phyloP scores from a whole-genome alignment of 1,284 basidiomycete genomes.

The Apiotrichum akiyoshidainum region DNA sequence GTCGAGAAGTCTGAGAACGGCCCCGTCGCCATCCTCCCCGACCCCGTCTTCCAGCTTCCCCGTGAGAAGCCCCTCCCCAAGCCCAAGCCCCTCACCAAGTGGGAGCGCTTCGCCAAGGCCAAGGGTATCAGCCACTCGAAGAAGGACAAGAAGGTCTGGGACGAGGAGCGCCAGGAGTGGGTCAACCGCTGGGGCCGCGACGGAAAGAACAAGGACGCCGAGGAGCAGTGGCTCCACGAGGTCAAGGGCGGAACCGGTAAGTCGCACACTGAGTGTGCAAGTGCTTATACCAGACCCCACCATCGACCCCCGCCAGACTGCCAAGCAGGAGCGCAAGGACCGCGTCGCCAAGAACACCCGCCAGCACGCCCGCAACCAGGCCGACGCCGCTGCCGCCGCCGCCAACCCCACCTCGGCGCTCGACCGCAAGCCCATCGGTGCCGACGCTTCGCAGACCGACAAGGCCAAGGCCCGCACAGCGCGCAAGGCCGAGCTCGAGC shows the following conservation, averaged over 20 bases:
- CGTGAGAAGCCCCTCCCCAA: conserved; percentile 90
- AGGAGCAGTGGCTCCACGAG: conserved; percentile 90
- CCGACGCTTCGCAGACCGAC: conserved; percentile 17
- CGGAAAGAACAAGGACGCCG: conserved; percentile 83
- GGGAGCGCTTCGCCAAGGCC: conserved; percentile 90
- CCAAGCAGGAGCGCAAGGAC: conserved; percentile 72
- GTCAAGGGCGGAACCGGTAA: conserved; percentile 78
- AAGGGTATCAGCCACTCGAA: conserved; percentile 87
- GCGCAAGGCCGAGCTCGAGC: conserved; percentile 72
- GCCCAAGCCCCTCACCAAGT: conserved; percentile 88
- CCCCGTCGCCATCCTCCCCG: conserved; percentile 76
- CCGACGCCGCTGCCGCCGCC: conserved; percentile 55
- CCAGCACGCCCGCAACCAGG: conserved; percentile 75
- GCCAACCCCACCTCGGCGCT: conserved; percentile 21
- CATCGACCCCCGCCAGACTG: conserved; percentile 72
- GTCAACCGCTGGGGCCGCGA: conserved; percentile 87
- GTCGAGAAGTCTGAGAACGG: conserved; percentile 72
- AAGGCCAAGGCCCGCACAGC: conserved; percentile 52
- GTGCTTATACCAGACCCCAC: conserved; percentile 57
- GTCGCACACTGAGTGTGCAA: conserved; percentile 31
- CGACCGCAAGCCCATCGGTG: conserved; percentile 15
- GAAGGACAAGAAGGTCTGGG: conserved; percentile 82
- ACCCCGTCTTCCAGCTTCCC: conserved; percentile 71
- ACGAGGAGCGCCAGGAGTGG: conserved; percentile 93
- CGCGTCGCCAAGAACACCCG: conserved; percentile 80